A percentile compares a stretch with the other conserved stretches of the same genome.
Evolutionary conservation across 768 basidiomycete species (phyloP).

Genomic region (Tylopilus vinaceipallidus): DNA sequence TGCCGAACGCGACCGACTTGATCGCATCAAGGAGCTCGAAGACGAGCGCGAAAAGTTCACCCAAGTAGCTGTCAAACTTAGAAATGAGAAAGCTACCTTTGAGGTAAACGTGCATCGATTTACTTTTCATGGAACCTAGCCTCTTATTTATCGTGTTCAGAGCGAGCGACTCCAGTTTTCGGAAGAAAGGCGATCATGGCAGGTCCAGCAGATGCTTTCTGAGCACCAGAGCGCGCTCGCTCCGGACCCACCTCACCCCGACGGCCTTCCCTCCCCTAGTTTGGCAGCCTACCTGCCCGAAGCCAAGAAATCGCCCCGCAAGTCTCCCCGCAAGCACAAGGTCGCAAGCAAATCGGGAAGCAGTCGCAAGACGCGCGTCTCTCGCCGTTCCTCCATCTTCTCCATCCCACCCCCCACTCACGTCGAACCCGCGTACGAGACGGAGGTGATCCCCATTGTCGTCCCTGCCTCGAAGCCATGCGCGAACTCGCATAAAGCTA

Average conservation of each 20-base stretch:
- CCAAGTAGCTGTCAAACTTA: conserved; percentile 59
- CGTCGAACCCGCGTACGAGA: conserved; percentile 48
- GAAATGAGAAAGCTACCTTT: conserved; percentile 59
- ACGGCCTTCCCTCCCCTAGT: conserved; percentile 15
- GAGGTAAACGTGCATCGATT: conserved; percentile 49
- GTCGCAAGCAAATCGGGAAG: conserved; percentile 46
- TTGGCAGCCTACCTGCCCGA: conserved; percentile 26
- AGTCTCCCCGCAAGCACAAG: conserved; percentile 45
- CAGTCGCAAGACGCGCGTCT: conserved; percentile 43
- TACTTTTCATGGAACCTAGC: neutral
- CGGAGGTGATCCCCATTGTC: conserved; percentile 43
- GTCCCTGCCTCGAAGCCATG: conserved; percentile 30
- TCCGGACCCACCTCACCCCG: conserved; percentile 24
- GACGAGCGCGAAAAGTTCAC: conserved; percentile 63
- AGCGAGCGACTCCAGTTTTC: conserved; percentile 57
- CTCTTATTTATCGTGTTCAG: conserved; percentile 34
- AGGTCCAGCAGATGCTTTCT: conserved; percentile 58
- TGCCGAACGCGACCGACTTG: conserved; percentile 52
- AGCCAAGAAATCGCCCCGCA: conserved; percentile 42
- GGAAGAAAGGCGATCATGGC: conserved; percentile 77
- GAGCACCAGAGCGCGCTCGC: conserved; percentile 47
- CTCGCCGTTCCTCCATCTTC: conserved; percentile 45
- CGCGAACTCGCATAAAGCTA: conserved; percentile 15
- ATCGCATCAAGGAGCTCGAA: conserved; percentile 58
- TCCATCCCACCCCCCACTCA: conserved; percentile 34